Percentiles rank a stretch among this genome's conserved stretches.
Conservation (phyloP, 1,284 basidiomycete species). For the Ustilago curta region DNA sequence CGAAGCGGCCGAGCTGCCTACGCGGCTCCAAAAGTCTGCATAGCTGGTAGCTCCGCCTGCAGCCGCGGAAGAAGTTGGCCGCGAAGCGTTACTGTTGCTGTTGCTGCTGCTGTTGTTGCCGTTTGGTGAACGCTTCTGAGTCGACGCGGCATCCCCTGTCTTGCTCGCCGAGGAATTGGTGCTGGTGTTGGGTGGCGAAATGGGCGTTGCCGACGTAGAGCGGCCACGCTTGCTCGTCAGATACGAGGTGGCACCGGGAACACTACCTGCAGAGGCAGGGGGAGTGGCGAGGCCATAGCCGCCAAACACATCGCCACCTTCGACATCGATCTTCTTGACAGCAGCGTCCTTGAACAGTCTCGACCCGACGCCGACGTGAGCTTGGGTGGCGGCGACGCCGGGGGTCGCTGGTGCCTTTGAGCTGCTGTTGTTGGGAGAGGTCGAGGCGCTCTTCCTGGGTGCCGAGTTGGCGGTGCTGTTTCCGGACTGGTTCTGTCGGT, state of each 20-base stretch:
- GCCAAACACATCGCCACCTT: conserved; percentile 51
- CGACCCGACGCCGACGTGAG: conserved; percentile 19
- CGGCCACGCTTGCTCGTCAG: conserved; percentile 37
- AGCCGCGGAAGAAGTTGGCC: conserved; percentile 10
- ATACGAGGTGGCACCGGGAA: conserved; percentile 38
- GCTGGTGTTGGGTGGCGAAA: conserved; percentile 45
- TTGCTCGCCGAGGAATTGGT: conserved; percentile 17
- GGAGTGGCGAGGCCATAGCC: conserved; percentile 52
- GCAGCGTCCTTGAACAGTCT: conserved; percentile 52
- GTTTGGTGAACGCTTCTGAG: conserved; percentile 21
- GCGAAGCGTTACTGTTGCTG: conserved; percentile 4
- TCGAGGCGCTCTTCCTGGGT: conserved; percentile 27
- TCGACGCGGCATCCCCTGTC: conserved; percentile 3
- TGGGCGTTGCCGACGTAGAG: conserved; percentile 37
- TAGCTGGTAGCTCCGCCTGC: conserved; percentile 49
- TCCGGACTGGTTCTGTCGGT: conserved; percentile 49
- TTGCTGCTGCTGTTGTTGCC: conserved; percentile 3
- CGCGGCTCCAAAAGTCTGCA: conserved; percentile 58
- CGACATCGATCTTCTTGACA: conserved; percentile 42
- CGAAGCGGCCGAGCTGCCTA: conserved; percentile 35
- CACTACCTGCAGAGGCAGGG: conserved; percentile 43
- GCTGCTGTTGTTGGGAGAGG: conserved; percentile 29
- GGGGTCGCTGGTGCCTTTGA: conserved; percentile 34
- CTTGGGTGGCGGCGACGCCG: conserved; percentile 16
- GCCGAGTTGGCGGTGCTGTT: conserved; percentile 6